A percentile compares a stretch with the other conserved stretches of the same genome.
These are phyloP conservation scores for Penicillium digitatum DNA, from an alignment of 2,329 filamentous ascomycete species.

Conservation along the genomic window DNA sequence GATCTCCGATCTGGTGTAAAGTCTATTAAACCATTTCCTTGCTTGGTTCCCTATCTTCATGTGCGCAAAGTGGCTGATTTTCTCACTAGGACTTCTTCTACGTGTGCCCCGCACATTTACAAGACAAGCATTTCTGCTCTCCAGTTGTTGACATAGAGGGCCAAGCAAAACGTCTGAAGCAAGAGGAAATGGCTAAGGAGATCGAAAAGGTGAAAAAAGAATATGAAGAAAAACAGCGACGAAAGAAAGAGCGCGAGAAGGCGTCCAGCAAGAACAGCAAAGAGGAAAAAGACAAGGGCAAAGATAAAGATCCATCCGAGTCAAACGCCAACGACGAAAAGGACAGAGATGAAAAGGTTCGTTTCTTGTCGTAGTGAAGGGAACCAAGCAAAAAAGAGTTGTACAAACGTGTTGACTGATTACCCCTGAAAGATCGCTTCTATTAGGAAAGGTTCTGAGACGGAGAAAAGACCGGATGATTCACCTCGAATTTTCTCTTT, in stretches of 20 bases:
- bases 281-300: constrained; percentile 44
- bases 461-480: constrained; percentile 51
- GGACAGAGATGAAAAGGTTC: constrained; percentile 54
- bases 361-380: neutral
- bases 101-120: constrained; percentile 76
- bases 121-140: constrained; percentile 74
- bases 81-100: constrained; percentile 85
- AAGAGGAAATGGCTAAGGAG: constrained; percentile 43
- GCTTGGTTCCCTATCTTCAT: neutral
- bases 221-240: constrained; percentile 73
- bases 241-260: constrained; percentile 59
- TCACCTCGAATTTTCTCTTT: constrained; percentile 78
- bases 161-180: constrained; percentile 41
- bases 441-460: constrained; percentile 44
- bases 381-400: neutral
- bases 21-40: neutral
- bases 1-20: neutral
- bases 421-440: constrained; percentile 33
- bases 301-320: constrained; percentile 41
- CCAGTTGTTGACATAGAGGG: constrained; percentile 48
- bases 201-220: constrained; percentile 48
- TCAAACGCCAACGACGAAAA: constrained; percentile 37
- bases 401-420: constrained; percentile 1
- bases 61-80: neutral
- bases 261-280: constrained; percentile 48